Conservation (phyloP, 495 filamentous ascomycete species). For the Penicillium silybi region DNA sequence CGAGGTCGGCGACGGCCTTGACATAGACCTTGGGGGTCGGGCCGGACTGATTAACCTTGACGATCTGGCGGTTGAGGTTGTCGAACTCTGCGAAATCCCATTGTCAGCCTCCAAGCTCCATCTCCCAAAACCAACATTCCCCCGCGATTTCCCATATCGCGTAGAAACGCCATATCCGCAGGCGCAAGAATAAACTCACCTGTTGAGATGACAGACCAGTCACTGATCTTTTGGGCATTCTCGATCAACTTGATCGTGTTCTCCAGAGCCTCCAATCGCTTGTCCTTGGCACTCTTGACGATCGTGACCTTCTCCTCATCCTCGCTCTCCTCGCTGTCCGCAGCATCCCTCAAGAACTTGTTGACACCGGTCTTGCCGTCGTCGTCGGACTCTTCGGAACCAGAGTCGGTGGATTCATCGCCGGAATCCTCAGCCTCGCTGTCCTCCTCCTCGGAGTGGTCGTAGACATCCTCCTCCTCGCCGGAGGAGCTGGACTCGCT, state of each 20-base stretch:
- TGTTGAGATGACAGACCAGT: conserved; percentile 89
- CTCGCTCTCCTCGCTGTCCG: conserved; percentile 77
- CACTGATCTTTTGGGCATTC: conserved; percentile 94
- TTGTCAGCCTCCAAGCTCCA: conserved; percentile 17
- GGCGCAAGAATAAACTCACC: conserved; percentile 51
- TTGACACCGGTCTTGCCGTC: conserved; percentile 63
- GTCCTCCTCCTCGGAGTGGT: conserved; percentile 58
- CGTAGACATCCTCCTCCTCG: conserved; percentile 89
- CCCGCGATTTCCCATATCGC: background rate
- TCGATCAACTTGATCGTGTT: conserved; percentile 83
- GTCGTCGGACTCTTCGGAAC: conserved; percentile 50
- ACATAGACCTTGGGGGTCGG: conserved; percentile 85
- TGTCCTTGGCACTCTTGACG: conserved; percentile 96
- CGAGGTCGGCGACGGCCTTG: conserved; percentile 87
- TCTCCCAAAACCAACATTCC: background rate
- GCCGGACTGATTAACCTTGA: conserved; percentile 70
- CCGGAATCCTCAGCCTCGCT: conserved; percentile 78
- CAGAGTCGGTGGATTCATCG: conserved; percentile 29
- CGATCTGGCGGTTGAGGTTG: conserved; percentile 88
- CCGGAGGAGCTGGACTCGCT: conserved; percentile 69
- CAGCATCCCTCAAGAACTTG: conserved; percentile 75
- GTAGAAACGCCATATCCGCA: background rate
- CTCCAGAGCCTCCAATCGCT: conserved; percentile 91
- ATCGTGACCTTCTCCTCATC: conserved; percentile 78
- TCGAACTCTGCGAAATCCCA: conserved; percentile 70